phyloP scores from a whole-genome alignment of 106 monocot genomes.

The Acorus calamus region DNA sequence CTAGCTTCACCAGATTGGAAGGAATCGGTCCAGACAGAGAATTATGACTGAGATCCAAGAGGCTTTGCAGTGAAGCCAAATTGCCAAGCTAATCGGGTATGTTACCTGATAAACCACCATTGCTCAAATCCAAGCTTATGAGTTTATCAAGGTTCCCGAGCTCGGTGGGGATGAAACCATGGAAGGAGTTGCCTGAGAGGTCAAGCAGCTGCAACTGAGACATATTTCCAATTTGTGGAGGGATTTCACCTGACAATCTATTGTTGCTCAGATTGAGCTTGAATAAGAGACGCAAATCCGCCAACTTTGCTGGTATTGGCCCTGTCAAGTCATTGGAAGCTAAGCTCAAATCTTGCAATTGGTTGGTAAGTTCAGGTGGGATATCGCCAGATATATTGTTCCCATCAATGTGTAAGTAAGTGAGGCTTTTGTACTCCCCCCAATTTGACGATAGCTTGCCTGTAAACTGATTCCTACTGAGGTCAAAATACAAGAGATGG shows the following conservation, averaged over 20 bases:
- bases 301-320: conserved; percentile 26
- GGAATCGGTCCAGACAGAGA: conserved; percentile 43
- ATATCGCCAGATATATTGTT: no score
- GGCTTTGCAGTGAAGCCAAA: conserved; percentile 21
- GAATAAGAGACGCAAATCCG: conserved; percentile 13
- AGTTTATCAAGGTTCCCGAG: conserved; percentile 23
- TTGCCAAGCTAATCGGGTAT: conserved; percentile 47
- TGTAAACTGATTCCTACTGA: no score
- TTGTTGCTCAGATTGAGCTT: conserved; percentile 47
- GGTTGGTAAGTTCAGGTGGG: no score
- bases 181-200: conserved; percentile 41
- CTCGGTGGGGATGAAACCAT: conserved; percentile 29
- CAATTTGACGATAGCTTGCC: no score
- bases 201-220: conserved; percentile 20
- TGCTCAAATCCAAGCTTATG: conserved; percentile 17
- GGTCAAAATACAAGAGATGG: no score
- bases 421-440: no score
- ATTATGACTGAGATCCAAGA: conserved; percentile 61
- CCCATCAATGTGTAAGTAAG: no score
- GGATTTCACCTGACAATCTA: conserved; percentile 35
- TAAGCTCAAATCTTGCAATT: no score
- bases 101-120: conserved; percentile 31
- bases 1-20: conserved; percentile 39
- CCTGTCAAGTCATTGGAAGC: no score
- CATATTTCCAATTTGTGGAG: conserved; percentile 20